These are phyloP conservation scores for Iris macrosiphon DNA, from an alignment of 106 monocot species.

Conservation along the genomic window DNA sequence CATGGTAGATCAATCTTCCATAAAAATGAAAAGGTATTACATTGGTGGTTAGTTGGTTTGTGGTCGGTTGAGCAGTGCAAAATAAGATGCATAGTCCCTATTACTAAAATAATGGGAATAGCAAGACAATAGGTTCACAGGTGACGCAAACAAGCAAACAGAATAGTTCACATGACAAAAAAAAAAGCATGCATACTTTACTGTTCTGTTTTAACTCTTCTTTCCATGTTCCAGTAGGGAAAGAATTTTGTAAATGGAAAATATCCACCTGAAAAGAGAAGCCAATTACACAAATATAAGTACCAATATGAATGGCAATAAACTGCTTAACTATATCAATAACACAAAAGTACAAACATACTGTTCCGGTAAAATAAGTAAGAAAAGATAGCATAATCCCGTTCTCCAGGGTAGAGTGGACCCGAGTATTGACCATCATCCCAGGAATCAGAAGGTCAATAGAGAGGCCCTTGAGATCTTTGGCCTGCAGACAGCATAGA, in stretches of 20 bases:
- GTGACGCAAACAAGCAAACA: background rate
- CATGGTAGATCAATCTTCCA: too few relatives aligned
- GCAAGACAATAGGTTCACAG: too few relatives aligned
- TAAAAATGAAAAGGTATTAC: too few relatives aligned
- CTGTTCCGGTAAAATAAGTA: constrained; percentile 96
- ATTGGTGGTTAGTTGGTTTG: too few relatives aligned
- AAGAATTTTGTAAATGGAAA: constrained; percentile 63
- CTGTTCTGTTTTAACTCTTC: constrained; percentile 55
- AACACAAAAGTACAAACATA: constrained; percentile 19
- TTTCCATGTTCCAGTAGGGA: constrained; percentile 63
- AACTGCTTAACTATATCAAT: background rate
- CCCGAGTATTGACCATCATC: constrained; percentile 88
- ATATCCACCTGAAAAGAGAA: constrained; percentile 67
- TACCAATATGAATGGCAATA: background rate
- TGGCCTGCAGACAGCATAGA: constrained; percentile 33
- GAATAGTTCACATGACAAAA: background rate
- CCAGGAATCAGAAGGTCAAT: constrained; percentile 91
- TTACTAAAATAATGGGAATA: too few relatives aligned
- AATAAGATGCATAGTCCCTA: too few relatives aligned
- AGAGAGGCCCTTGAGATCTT: constrained; percentile 81
- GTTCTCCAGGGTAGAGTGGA: constrained; percentile 77
- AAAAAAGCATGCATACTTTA: constrained; percentile 42
- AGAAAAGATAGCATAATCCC: constrained; percentile 89
- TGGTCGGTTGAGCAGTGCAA: too few relatives aligned
- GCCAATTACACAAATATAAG: background rate